A percentile compares a stretch with the other conserved stretches of the same genome.
These are phyloP conservation scores for Talaromyces albobiverticillius DNA, from an alignment of 2,329 filamentous ascomycete species.

Conservation along the genomic window DNA sequence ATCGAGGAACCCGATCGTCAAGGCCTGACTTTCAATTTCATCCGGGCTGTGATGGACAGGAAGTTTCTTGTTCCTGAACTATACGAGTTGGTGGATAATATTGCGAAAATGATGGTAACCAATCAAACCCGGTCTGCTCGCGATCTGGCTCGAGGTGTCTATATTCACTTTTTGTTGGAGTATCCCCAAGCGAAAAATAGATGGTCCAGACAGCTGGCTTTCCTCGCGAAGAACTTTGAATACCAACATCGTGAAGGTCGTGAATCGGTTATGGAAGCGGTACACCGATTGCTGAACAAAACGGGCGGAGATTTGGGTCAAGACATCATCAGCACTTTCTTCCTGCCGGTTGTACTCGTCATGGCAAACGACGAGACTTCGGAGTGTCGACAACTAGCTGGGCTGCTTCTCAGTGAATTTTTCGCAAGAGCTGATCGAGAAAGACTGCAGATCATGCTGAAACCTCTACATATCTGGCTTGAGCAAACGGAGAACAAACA, in stretches of 20 bases:
- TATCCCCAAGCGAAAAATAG: constrained; percentile 90
- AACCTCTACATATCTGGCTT: constrained; percentile 71
- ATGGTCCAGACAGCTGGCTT: constrained; percentile 84
- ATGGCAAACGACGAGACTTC: constrained; percentile 85
- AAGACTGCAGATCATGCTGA: constrained; percentile 66
- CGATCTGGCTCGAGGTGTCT: constrained; percentile 82
- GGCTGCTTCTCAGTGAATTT: constrained; percentile 73
- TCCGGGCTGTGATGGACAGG: constrained; percentile 80
- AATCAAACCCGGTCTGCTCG: constrained; percentile 88
- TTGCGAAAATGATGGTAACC: constrained; percentile 90
- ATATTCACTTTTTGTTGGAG: constrained; percentile 89
- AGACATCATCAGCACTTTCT: constrained; percentile 76
- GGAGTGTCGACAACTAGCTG: constrained; percentile 79
- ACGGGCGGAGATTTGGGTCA: constrained; percentile 78
- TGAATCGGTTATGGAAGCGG: constrained; percentile 87
- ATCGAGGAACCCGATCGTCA: constrained; percentile 90
- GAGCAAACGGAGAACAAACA: constrained; percentile 69
- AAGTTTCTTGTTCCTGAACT: constrained; percentile 82
- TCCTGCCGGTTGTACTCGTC: constrained; percentile 80
- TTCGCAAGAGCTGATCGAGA: constrained; percentile 76
- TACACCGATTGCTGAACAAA: constrained; percentile 83
- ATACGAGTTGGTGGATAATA: constrained; percentile 87
- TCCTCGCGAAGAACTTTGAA: constrained; percentile 84
- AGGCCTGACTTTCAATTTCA: constrained; percentile 90
- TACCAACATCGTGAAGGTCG: constrained; percentile 87